Evolutionary conservation across 768 basidiomycete genomes (phyloP).

Genomic region (Auriscalpium microsporum): DNA sequence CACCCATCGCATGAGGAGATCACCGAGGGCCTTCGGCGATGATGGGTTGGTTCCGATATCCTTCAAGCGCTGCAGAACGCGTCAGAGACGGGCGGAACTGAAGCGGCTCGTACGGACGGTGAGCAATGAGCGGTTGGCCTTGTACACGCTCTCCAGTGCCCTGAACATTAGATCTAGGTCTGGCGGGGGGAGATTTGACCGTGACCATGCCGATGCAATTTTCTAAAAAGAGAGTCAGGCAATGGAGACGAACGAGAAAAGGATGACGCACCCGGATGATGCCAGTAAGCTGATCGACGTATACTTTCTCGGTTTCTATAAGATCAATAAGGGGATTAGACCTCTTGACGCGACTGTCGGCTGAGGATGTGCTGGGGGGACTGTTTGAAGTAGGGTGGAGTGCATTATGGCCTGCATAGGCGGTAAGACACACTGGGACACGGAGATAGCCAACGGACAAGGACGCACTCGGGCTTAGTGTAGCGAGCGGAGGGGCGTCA

Average conservation of each 20-base stretch:
- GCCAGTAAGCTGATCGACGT: conserved; percentile 83
- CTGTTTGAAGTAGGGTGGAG: conserved; percentile 8
- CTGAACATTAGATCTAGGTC: conserved; percentile 93
- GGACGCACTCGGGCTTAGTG: conserved; percentile 7
- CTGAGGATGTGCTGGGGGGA: conserved; percentile 13
- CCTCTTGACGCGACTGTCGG: conserved; percentile 49
- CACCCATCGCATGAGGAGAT: conserved; percentile 96
- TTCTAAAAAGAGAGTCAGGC: conserved; percentile 42
- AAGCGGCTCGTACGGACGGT: conserved; percentile 38
- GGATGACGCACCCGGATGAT: conserved; percentile 72
- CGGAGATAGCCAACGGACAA: neutral
- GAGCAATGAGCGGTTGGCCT: conserved; percentile 78
- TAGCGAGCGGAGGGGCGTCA: conserved; percentile 3
- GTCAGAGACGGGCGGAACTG: conserved; percentile 7
- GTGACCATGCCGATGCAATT: conserved; percentile 97
- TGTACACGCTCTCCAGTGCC: conserved; percentile 85
- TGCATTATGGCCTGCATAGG: conserved; percentile 5
- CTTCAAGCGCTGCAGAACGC: conserved; percentile 65
- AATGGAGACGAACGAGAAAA: conserved; percentile 4
- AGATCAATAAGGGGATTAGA: conserved; percentile 85
- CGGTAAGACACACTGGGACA: neutral
- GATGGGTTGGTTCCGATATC: conserved; percentile 91
- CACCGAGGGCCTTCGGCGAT: conserved; percentile 88
- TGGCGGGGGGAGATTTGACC: conserved; percentile 86
- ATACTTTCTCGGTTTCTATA: conserved; percentile 86